Base-by-base conservation (phyloP, 148 eudicot genomes). In the Selenicereus undatus region DNA sequence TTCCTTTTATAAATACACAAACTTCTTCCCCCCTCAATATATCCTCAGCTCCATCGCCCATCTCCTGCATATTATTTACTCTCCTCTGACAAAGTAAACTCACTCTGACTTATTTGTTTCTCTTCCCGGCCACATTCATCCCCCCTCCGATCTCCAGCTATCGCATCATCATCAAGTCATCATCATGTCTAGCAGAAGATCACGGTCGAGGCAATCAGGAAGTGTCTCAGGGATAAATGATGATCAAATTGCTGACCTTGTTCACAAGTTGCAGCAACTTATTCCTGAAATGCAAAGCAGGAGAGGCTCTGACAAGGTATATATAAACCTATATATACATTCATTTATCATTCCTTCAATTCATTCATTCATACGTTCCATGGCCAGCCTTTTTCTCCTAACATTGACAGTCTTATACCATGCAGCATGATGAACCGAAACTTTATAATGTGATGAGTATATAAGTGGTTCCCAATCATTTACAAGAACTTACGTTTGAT, bases 231-330 rank as follows among this genome's bases (percentile, higher is more conserved):
- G 85, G 71, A 94, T 94, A 13, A 90, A 83, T 76, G 98, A 94
- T 45, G 98, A 92, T 75, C 98, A 94, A 81, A 91, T 93, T 42
- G 88, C 93, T 32, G 94, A 92, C 74, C 92, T 93, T 48, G 92
- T 93, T 51, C 83, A 86, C 84, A 90, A 92, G 78, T 84, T 93
- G 81, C 97, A 91, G 73, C 92, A 85, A 66, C 93, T 94, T 66
- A 85, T 94, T 72, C 98, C 98, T 52, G 97, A 91, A 85, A 83
- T 93, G 64, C 91, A 94, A 48, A 71, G 80, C 16, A 84, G 91
- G 74, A 78, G 89, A 73, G 89, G 87, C 85, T 89, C 95, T 18
- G 90, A 92, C 89, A 93, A 89, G 95, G 98, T 92, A 82, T 66
- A 66, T 66, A 17, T 6, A 0, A n/a, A 56, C 20, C 62, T 16